phyloP scores from a whole-genome alignment of 169 alveolate genomes.

The Amoebophrya sp. region DNA sequence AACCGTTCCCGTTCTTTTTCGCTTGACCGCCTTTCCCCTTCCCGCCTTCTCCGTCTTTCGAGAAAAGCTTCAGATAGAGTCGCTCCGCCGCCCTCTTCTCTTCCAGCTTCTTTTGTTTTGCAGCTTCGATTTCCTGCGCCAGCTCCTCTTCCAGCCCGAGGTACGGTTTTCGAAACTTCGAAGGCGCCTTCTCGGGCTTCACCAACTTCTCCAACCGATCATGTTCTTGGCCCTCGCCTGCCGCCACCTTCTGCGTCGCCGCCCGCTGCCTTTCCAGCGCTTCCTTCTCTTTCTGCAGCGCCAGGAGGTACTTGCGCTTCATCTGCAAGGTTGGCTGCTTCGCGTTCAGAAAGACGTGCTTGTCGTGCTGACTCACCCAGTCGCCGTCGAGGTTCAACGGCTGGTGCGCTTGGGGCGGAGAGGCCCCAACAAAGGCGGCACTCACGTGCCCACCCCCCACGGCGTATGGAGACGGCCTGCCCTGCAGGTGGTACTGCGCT shows the following conservation, averaged over 20 bases:
- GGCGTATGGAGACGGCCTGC: too few species aligned
- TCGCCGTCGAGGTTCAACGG: too few species aligned
- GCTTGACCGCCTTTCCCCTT: too few species aligned
- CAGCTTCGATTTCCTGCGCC: not conserved
- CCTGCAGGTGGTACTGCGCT: too few species aligned
- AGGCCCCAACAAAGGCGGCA: too few species aligned
- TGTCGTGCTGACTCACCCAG: not conserved
- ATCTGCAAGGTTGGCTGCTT: not conserved
- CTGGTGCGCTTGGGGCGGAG: too few species aligned
- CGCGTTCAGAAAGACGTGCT: not conserved
- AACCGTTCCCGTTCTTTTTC: too few species aligned
- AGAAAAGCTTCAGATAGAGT: not conserved
- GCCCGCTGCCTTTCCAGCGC: not conserved
- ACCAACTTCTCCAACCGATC: not conserved
- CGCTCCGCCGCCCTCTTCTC: not conserved
- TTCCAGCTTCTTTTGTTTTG: not conserved
- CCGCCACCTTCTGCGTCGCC: not conserved
- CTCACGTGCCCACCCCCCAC: too few species aligned
- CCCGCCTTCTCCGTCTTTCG: too few species aligned
- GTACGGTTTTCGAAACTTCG: not conserved
- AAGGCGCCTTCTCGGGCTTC: not conserved
- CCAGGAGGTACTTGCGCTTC: not conserved
- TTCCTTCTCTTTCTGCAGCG: not conserved
- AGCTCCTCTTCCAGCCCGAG: not conserved
- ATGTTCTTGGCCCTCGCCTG: not conserved